A percentile compares a stretch with the other conserved stretches of the same genome.
Evolutionary conservation across 495 filamentous ascomycete species (phyloP).

Genomic region (Daldinia concentrica): DNA sequence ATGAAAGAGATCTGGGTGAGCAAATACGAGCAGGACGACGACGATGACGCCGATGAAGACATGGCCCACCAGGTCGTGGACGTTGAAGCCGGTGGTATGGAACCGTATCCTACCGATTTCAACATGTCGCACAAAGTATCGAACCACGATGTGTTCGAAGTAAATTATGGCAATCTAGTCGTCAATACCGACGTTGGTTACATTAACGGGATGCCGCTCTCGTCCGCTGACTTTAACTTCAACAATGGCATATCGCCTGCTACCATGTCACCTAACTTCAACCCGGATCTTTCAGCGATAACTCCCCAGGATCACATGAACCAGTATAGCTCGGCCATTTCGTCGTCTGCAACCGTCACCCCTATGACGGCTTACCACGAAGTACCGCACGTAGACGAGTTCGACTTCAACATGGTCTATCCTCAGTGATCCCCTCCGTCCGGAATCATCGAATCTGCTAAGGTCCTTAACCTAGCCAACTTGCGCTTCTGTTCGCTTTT

Average conservation of each 20-base stretch:
- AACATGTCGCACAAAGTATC: constrained; percentile 38
- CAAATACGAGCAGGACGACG: constrained; percentile 45
- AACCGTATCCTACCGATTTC: constrained; percentile 35
- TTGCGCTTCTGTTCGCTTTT: background rate
- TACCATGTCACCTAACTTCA: constrained; percentile 31
- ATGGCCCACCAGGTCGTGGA: constrained; percentile 34
- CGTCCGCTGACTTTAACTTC: constrained; percentile 52
- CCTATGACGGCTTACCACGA: constrained; percentile 46
- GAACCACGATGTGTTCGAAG: constrained; percentile 34
- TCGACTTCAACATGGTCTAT: constrained; percentile 40
- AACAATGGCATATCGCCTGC: constrained; percentile 32
- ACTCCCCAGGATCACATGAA: constrained; percentile 42
- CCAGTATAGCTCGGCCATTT: constrained; percentile 50
- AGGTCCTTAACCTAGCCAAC: constrained; percentile 1
- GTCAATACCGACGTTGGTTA: constrained; percentile 43
- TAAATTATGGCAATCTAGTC: constrained; percentile 42
- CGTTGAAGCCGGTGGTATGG: constrained; percentile 21
- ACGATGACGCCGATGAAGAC: constrained; percentile 50
- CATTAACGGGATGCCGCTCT: constrained; percentile 50
- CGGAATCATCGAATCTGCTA: background rate
- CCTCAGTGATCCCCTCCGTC: constrained; percentile 32
- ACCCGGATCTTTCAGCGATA: constrained; percentile 31
- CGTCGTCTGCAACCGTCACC: constrained; percentile 53
- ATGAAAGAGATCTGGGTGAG: constrained; percentile 72
- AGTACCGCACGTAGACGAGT: constrained; percentile 34